phyloP scores from a whole-genome alignment of 495 filamentous ascomycete genomes.

The Pseudevernia furfuracea region DNA sequence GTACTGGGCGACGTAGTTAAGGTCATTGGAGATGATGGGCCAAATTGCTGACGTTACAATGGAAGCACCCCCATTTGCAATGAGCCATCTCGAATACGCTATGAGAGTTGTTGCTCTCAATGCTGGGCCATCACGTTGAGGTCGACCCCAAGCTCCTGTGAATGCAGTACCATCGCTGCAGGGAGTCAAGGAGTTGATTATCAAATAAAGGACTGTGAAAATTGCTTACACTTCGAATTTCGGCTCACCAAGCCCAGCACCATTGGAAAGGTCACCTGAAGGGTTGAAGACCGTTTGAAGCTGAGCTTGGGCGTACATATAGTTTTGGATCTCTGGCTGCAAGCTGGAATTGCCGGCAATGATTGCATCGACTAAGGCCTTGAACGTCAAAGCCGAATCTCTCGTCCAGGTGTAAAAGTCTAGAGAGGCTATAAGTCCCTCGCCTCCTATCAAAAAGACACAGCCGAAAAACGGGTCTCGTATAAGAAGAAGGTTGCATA shows the following conservation, averaged over 20 bases:
- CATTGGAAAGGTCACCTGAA: constrained; percentile 44
- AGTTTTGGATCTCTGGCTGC: constrained; percentile 42
- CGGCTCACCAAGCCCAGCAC: constrained; percentile 52
- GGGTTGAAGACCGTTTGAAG: constrained; percentile 49
- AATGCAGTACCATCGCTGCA: constrained; percentile 41
- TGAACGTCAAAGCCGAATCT: constrained; percentile 50
- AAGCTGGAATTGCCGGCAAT: constrained; percentile 36
- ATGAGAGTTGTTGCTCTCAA: constrained; percentile 36
- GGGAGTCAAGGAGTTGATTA: not conserved
- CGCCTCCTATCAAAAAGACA: not conserved
- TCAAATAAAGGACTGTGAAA: not conserved
- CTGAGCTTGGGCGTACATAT: constrained; percentile 45
- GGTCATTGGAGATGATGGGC: constrained; percentile 51
- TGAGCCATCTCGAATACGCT: constrained; percentile 34
- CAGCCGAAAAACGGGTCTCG: not conserved
- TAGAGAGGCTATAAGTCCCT: constrained; percentile 21
- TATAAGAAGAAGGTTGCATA: not conserved
- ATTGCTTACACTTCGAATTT: constrained; percentile 42
- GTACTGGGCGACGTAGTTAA: constrained; percentile 62
- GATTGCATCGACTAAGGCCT: constrained; percentile 48
- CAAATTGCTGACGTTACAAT: constrained; percentile 37
- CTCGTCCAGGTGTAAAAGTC: constrained; percentile 57
- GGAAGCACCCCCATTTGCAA: constrained; percentile 37
- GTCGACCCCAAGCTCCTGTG: constrained; percentile 52
- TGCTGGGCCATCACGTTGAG: constrained; percentile 54